Conservation (phyloP, 2,329 filamentous ascomycete genomes). For the Exophiala sideris region DNA sequence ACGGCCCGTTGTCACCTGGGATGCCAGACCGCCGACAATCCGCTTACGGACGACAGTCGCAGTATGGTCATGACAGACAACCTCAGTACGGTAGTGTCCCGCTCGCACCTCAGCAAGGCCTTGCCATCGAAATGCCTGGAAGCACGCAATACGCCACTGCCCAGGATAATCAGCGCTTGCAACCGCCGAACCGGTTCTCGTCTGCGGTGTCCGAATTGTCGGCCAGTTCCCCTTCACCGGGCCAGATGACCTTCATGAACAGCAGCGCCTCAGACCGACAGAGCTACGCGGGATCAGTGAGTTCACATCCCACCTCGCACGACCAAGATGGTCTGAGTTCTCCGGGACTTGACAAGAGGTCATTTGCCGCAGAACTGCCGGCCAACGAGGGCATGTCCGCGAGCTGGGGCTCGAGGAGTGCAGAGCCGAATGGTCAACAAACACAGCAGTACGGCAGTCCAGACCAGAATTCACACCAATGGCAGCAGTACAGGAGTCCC, state of each 20-base stretch:
- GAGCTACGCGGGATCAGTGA: constrained; percentile 21
- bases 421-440: constrained; percentile 9
- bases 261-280: constrained; percentile 19
- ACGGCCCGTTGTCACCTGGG: constrained; percentile 3
- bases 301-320: constrained; percentile 17
- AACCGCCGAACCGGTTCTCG: constrained; percentile 18
- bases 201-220: constrained; percentile 18
- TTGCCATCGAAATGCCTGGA: constrained; percentile 28
- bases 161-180: constrained; percentile 4
- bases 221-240: constrained; percentile 17
- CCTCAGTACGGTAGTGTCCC: constrained; percentile 9
- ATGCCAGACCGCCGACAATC: constrained; percentile 6
- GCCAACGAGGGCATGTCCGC: not conserved
- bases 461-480: not conserved
- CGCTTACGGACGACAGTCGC: constrained; percentile 18
- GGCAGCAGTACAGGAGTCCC: not conserved
- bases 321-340: constrained; percentile 12
- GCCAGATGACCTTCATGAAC: constrained; percentile 14
- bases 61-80: constrained; percentile 17
- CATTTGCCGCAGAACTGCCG: constrained; percentile 20
- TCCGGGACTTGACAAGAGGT: constrained; percentile 18
- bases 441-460: not conserved
- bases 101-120: constrained; percentile 13
- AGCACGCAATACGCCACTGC: constrained; percentile 16
- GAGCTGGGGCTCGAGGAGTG: constrained; percentile 12